Evolutionary conservation across 345 rosid genomes (phyloP).

Genomic region (Rhodamnia rubescens): DNA sequence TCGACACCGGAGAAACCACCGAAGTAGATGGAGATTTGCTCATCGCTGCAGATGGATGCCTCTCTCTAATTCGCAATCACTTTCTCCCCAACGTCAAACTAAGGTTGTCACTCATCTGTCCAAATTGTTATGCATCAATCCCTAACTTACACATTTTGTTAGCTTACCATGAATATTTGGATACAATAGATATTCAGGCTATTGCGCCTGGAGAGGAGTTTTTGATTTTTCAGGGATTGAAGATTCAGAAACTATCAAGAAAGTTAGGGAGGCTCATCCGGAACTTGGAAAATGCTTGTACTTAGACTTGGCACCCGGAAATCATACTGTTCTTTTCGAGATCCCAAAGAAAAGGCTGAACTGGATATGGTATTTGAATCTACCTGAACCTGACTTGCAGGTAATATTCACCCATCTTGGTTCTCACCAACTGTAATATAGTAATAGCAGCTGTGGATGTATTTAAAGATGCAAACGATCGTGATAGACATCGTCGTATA

Average conservation of each 20-base stretch:
- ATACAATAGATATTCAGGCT: conserved; percentile 52
- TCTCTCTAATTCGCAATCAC: conserved; percentile 42
- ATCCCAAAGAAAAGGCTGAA: conserved; percentile 44
- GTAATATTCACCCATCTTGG: conserved; percentile 12
- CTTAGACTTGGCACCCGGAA: conserved; percentile 29
- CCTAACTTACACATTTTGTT: background rate
- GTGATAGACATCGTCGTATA: background rate
- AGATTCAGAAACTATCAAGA: conserved; percentile 28
- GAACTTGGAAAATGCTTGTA: conserved; percentile 55
- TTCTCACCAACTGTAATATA: background rate
- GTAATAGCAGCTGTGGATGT: background rate
- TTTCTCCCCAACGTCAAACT: conserved; percentile 49
- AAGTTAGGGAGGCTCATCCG: conserved; percentile 37
- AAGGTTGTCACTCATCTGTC: conserved; percentile 23
- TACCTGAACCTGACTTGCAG: conserved; percentile 54
- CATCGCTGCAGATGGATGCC: conserved; percentile 75
- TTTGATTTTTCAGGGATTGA: conserved; percentile 43
- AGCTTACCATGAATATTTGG: background rate
- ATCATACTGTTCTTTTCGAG: conserved; percentile 49
- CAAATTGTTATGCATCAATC: background rate
- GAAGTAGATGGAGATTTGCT: conserved; percentile 58
- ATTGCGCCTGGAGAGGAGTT: conserved; percentile 80
- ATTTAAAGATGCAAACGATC: background rate
- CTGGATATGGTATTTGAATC: conserved; percentile 76
- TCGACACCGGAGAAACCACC: conserved; percentile 26